Percentiles rank a stretch among this genome's conserved stretches.
Evolutionary conservation across 768 basidiomycete genomes (phyloP).

Genomic region (Mycena rosella): DNA sequence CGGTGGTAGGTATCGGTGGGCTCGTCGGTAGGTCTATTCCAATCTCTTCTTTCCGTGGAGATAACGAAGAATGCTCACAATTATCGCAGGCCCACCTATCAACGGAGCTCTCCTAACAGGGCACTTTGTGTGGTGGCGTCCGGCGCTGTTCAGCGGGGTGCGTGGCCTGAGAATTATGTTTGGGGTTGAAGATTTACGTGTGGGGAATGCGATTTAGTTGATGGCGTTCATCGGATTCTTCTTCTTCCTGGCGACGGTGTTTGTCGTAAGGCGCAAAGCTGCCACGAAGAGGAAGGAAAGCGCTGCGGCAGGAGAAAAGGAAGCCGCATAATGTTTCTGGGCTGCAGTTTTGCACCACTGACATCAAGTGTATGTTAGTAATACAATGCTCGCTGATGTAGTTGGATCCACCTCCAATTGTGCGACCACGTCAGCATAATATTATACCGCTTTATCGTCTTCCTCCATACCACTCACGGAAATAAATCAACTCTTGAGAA

Average conservation of each 20-base stretch:
- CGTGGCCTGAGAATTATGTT: too few species aligned
- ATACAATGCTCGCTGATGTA: too few species aligned
- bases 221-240: neutral
- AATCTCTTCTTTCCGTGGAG: neutral
- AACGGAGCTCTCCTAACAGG: slow-evolving; percentile 52
- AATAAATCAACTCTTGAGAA: too few species aligned
- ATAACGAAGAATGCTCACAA: neutral
- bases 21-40: neutral
- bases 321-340: too few species aligned
- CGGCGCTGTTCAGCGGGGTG: slow-evolving; percentile 51
- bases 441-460: too few species aligned
- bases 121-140: slow-evolving; percentile 54
- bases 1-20: slow-evolving; percentile 4
- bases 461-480: too few species aligned
- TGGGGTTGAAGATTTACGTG: too few species aligned
- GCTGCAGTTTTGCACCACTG: too few species aligned
- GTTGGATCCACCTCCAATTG: too few species aligned
- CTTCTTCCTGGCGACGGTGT: neutral
- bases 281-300: neutral
- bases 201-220: neutral
- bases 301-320: neutral
- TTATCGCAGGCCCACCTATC: slow-evolving; percentile 50
- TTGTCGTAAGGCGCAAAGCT: neutral
- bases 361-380: too few species aligned
- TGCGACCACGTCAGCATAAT: too few species aligned